A percentile compares a stretch with the other conserved stretches of the same genome.
These are phyloP conservation scores for Microcyclosporella mali DNA, from an alignment of 2,329 filamentous ascomycete genomes.

Conservation along the genomic window DNA sequence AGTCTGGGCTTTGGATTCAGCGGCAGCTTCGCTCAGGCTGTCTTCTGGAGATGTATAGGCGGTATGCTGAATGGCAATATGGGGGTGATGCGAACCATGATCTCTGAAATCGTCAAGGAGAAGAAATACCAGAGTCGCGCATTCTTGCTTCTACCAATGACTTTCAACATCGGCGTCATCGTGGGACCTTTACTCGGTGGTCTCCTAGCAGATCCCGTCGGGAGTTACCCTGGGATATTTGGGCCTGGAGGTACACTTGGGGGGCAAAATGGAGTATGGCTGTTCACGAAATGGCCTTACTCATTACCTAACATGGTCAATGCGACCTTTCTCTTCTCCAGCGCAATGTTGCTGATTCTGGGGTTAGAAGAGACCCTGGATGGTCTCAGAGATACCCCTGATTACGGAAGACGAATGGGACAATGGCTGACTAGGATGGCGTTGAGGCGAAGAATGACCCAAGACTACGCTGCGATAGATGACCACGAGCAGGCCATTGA, in stretches of 20 bases:
- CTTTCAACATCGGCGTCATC: constrained; percentile 56
- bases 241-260: constrained; percentile 53
- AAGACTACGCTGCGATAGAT: constrained; percentile 30
- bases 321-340: constrained; percentile 52
- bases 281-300: constrained; percentile 65
- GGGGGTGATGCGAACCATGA: constrained; percentile 69
- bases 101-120: constrained; percentile 64
- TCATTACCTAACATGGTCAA: constrained; percentile 64
- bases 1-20: constrained; percentile 66
- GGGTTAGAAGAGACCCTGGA: constrained; percentile 58
- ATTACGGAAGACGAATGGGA: constrained; percentile 37
- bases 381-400: constrained; percentile 34
- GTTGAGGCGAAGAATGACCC: constrained; percentile 23
- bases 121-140: constrained; percentile 54
- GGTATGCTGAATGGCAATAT: constrained; percentile 67
- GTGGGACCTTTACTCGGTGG: constrained; percentile 54
- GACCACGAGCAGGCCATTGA: constrained; percentile 12
- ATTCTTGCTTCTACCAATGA: constrained; percentile 59
- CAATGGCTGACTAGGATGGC: constrained; percentile 33
- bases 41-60: constrained; percentile 60
- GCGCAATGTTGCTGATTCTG: constrained; percentile 52
- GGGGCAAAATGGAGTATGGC: constrained; percentile 48
- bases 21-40: constrained; percentile 54
- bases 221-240: constrained; percentile 57
- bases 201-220: constrained; percentile 59